These are phyloP conservation scores for Pseudocercospora pini-densiflorae DNA, from an alignment of 2,329 filamentous ascomycete species.

Conservation along the genomic window DNA sequence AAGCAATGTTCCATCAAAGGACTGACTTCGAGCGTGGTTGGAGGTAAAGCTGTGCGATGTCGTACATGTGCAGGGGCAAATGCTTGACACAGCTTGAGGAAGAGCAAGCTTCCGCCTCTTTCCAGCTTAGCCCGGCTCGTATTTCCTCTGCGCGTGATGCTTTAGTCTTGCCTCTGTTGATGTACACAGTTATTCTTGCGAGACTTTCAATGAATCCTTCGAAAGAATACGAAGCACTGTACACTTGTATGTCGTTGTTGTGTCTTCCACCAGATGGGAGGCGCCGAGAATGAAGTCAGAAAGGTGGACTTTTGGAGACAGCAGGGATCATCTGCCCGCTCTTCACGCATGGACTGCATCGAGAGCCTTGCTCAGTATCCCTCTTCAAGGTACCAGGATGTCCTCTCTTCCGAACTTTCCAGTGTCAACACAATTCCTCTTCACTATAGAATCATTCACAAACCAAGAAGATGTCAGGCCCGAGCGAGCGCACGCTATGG, in stretches of 20 bases:
- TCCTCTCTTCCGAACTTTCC: too few species aligned
- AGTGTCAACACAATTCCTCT: background rate
- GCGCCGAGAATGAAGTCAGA: slow-evolving; percentile 2
- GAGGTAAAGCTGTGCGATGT: background rate
- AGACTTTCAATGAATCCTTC: background rate
- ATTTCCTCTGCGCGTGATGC: slow-evolving; percentile 5
- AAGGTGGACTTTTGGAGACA: background rate
- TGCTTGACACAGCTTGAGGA: slow-evolving; percentile 5
- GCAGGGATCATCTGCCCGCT: background rate
- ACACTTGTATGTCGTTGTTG: background rate
- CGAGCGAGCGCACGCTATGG: too few species aligned
- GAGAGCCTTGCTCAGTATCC: background rate
- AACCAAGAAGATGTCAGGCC: background rate
- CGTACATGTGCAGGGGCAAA: slow-evolving; percentile 6
- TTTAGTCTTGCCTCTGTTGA: background rate
- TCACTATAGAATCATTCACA: background rate
- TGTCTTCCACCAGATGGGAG: background rate
- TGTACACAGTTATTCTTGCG: background rate
- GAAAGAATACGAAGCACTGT: background rate
- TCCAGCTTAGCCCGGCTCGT: slow-evolving; percentile 7
- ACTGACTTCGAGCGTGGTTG: background rate
- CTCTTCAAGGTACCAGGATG: background rate
- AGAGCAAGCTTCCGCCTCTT: background rate
- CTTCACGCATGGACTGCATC: background rate
- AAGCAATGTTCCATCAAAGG: background rate